Base-by-base conservation (phyloP, 306 rosid genomes). In the Boehmeria nivea region DNA sequence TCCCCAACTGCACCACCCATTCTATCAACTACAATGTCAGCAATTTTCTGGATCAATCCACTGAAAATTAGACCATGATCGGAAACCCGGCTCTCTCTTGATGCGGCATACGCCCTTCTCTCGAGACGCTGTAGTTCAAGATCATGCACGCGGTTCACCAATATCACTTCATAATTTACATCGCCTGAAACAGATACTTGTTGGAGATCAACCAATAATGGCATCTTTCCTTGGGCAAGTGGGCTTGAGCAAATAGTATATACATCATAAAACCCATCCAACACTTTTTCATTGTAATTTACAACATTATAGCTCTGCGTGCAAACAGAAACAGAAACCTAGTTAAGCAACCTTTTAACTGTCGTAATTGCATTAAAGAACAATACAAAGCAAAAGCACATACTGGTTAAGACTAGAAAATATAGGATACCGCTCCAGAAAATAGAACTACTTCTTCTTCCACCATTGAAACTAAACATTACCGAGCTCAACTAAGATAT, bases 231-330 rank as follows among this genome's bases (percentile, higher is more conserved):
- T 60, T 84, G 86, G 37, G 76, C 86, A 65, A 71, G 65, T 57
- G 71, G 74, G 57, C 65, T 77, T 17, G 94, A 64, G 52, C 89
- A 67, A 34, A 83, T 75, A 61, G 89, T 84, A 67, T 81, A 85
- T 48, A 78, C 86, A 59, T 88, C 99, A 66, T 93, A 93, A 81
- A 93, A 93, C 56, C 96, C 99, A 68, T 93, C 96, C 82, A 81
- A 71, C 79, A 93, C 84, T 64, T 83, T 84, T 68, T 93, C 99
- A 27, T 81, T 79, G 70, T 87, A 88, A 68, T 78, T 76, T 67
- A 93, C 81, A 55, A 83, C 80, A 76, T 83, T 93, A 66, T 93
- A 86, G 76, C 79, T 87, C 99, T 93, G 95, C 79, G 67, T 40
- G 61, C 40, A 51, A n/a, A 72, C 57, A 47, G 53, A 64, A 25